Conservation (phyloP, 2,329 filamentous ascomycete species). For the Colletotrichum australisinense region DNA sequence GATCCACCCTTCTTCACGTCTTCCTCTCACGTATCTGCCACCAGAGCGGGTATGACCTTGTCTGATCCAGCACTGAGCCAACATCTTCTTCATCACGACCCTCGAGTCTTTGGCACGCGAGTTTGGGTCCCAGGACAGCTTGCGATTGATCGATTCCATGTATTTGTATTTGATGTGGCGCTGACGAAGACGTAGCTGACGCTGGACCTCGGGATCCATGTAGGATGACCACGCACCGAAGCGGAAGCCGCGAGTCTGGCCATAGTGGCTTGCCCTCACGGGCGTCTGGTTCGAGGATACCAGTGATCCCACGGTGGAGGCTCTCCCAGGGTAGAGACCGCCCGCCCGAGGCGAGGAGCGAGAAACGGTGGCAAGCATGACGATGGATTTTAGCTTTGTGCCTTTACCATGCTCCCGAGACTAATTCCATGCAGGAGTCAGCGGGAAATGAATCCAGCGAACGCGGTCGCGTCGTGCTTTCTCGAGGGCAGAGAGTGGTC, state of each 20-base stretch:
- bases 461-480: background rate
- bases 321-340: constrained; percentile 38
- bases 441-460: background rate
- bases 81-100: constrained; percentile 52
- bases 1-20: constrained; percentile 50
- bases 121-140: constrained; percentile 58
- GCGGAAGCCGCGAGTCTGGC: constrained; percentile 60
- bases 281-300: constrained; percentile 23
- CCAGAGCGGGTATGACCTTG: constrained; percentile 38
- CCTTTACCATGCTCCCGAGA: constrained; percentile 18
- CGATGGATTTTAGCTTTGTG: constrained; percentile 28
- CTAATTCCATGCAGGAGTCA: background rate
- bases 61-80: constrained; percentile 53
- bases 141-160: constrained; percentile 56
- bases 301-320: constrained; percentile 16
- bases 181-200: constrained; percentile 57
- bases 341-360: constrained; percentile 44
- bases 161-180: constrained; percentile 57
- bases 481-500: background rate
- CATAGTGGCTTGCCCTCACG: constrained; percentile 39
- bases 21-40: constrained; percentile 50
- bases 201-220: constrained; percentile 53
- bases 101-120: constrained; percentile 48
- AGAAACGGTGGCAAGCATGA: constrained; percentile 42
- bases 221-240: constrained; percentile 60